A percentile compares a stretch with the other conserved stretches of the same genome.
phyloP scores from a whole-genome alignment of 495 filamentous ascomycete species.

The Evansstolkia leycettana region DNA sequence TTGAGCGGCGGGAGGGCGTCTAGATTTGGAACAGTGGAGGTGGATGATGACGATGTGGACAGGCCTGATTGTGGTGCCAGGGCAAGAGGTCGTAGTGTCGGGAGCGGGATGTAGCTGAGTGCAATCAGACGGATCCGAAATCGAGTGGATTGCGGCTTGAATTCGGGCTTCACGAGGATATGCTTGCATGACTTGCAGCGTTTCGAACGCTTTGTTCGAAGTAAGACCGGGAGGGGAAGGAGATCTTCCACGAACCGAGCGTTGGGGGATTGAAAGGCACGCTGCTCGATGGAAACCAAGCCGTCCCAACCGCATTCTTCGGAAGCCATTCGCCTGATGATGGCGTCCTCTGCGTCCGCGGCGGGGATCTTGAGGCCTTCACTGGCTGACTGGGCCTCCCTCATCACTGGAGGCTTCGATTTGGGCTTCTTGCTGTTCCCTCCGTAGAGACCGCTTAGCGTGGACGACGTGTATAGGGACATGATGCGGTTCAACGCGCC shows the following conservation, averaged over 20 bases:
- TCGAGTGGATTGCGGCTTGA: conserved; percentile 70
- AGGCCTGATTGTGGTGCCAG: conserved; percentile 17
- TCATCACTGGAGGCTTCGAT: conserved; percentile 55
- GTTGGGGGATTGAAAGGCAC: conserved; percentile 32
- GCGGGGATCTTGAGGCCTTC: conserved; percentile 55
- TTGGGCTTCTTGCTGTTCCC: conserved; percentile 53
- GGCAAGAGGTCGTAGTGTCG: conserved; percentile 55
- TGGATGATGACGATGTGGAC: conserved; percentile 9
- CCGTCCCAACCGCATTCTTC: conserved; percentile 39
- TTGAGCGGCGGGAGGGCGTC: conserved; percentile 48
- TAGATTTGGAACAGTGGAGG: conserved; percentile 22
- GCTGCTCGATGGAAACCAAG: conserved; percentile 41
- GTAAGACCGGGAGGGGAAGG: conserved; percentile 64
- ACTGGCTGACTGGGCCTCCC: conserved; percentile 54
- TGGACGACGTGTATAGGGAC: conserved; percentile 66
- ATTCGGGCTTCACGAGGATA: conserved; percentile 90
- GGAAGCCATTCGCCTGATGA: conserved; percentile 32
- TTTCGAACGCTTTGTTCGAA: conserved; percentile 86
- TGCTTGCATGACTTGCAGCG: conserved; percentile 87
- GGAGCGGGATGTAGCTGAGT: conserved; percentile 73
- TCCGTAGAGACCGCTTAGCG: conserved; percentile 30
- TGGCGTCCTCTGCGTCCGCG: conserved; percentile 34
- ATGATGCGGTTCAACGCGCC: conserved; percentile 76
- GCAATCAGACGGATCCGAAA: conserved; percentile 87
- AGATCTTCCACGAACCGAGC: conserved; percentile 52